Conservation (phyloP, 1,139 yeast species). For the Zygosaccharomyces pseudobailii region DNA sequence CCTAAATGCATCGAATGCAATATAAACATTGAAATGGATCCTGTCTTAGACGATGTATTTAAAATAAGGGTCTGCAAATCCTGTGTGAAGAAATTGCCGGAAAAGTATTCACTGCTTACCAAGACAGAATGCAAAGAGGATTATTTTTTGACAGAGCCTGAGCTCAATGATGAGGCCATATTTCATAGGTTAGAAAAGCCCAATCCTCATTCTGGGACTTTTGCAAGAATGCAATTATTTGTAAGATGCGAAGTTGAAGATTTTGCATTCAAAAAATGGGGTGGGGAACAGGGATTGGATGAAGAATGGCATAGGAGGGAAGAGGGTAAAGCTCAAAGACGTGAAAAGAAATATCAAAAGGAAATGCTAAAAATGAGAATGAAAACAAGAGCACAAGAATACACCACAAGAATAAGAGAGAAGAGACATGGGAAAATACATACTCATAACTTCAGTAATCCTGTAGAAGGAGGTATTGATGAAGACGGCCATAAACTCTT, state of each 20-base stretch:
- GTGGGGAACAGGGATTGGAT: constrained; percentile 81
- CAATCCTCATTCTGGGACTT: constrained; percentile 87
- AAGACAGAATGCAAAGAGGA: constrained; percentile 95
- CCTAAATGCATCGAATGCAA: constrained; percentile 82
- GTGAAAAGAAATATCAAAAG: constrained; percentile 73
- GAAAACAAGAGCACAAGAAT: constrained; percentile 88
- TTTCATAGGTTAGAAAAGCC: constrained; percentile 82
- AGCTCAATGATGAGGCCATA: constrained; percentile 62
- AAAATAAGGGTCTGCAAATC: constrained; percentile 69
- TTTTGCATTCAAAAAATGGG: constrained; percentile 93
- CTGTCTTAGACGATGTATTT: constrained; percentile 63
- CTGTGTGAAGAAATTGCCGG: constrained; percentile 71
- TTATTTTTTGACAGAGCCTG: constrained; percentile 89
- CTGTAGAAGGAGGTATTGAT: constrained; percentile 39
- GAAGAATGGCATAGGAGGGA: constrained; percentile 89
- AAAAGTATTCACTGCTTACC: constrained; percentile 83
- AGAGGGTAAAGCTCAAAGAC: constrained; percentile 59
- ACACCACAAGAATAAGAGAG: constrained; percentile 62
- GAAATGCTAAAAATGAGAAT: constrained; percentile 81
- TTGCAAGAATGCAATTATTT: constrained; percentile 88
- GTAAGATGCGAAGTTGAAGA: constrained; percentile 87
- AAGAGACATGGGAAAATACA: constrained; percentile 53
- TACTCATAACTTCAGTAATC: constrained; percentile 73
- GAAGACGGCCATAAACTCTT: constrained; percentile 45
- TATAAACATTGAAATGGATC: constrained; percentile 70